Base-by-base conservation (phyloP, 768 basidiomycete genomes). In the Kwoniella sp. region DNA sequence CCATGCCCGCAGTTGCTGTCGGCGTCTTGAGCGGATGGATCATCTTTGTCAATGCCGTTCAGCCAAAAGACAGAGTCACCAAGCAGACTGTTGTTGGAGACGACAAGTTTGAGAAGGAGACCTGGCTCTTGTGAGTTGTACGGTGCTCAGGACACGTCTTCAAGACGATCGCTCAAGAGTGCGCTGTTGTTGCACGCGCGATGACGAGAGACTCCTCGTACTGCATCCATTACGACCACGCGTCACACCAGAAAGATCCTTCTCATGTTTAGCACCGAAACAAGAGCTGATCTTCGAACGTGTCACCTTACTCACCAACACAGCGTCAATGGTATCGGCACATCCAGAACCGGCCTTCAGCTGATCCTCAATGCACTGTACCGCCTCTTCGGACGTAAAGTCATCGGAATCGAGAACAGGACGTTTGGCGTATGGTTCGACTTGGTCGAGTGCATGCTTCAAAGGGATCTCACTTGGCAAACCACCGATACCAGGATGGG, bases 341-440 rank as follows among this genome's bases (percentile, higher is more conserved):
- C 73, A 26, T 69, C 70, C 8, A 22, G 29, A 25, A 68, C 66
- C 22, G 73, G 73, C 28, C 62, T 66, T 15, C 66, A 72, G 23
- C 70, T 72, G 37, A 68, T 64, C 64, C 63, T 74, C 53, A 55
- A 67, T 51, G 45, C 37, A 17, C 64, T 74, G 17, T 54, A 70
- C 57, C 28, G 17, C 0, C 29, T 63, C n/a, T 77, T 77, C 56
- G 65, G 65, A 5, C 64, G 76, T 2, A 55, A 58, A 11, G 62
- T 77, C 50, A 71, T 57, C 13, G 76, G 73, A 0, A 64, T 77
- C 41, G 63, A 73, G 65, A 77, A 77, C 54, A 56, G 66, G 37
- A 72, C 73, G 13, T 61, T 54, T 25, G 76, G 76, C n/a, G 55
- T 77, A 48, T 69, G 72, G 63, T 75, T 72, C 45, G 76, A 77